Conservation (phyloP, 345 rosid genomes). For the Brassica incana region DNA sequence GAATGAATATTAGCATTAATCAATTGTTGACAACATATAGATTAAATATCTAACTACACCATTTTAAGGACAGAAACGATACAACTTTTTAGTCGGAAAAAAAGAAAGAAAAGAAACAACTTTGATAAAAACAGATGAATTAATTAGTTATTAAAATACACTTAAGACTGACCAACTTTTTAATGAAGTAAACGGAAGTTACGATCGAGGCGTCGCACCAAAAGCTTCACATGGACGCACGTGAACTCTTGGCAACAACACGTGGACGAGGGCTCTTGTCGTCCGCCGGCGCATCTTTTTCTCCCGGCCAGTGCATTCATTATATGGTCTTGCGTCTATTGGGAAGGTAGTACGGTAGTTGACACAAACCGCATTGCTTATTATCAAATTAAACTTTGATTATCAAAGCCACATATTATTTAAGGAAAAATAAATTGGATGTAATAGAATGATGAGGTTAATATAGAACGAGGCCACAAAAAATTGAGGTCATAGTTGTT, state of each 20-base stretch:
- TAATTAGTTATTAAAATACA: slow-evolving; percentile 21
- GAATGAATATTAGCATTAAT: not conserved
- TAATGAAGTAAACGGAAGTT: slow-evolving; percentile 33
- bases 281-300: slow-evolving; percentile 19
- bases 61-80: not conserved
- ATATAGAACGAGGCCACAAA: not conserved
- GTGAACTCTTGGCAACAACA: slow-evolving; percentile 46
- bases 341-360: not conserved
- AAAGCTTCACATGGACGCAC: slow-evolving; percentile 62
- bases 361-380: not conserved
- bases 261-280: slow-evolving; percentile 58
- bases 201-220: slow-evolving; percentile 25
- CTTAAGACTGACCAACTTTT: not conserved
- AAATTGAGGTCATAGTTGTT: not conserved
- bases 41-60: not conserved
- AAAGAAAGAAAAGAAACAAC: too few species aligned
- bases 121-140: not conserved
- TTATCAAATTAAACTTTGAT: not conserved
- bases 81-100: not conserved
- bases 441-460: not conserved
- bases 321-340: not conserved
- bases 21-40: not conserved
- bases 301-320: not conserved
- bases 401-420: not conserved
- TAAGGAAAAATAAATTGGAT: not conserved